Conservation (phyloP, 768 basidiomycete genomes). For the Phaeotremella skinneri region DNA sequence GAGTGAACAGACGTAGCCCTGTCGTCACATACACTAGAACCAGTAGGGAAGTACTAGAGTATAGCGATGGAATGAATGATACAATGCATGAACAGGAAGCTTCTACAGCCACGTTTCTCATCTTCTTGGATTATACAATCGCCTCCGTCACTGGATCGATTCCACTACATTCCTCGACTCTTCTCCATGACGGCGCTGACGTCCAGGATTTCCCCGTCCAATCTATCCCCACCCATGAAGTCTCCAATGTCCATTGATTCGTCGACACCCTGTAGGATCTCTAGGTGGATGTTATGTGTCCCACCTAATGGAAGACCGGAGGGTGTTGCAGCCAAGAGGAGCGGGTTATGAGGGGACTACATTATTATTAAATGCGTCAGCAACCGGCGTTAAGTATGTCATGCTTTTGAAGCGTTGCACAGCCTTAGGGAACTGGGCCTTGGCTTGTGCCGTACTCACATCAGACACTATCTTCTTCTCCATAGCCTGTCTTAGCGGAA, state of each 20-base stretch:
- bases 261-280: conserved; percentile 91
- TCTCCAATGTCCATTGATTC: conserved; percentile 75
- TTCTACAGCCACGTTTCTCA: neutral
- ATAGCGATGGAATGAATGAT: neutral
- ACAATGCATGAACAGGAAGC: conserved; percentile 6
- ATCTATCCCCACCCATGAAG: conserved; percentile 69
- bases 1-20: too few relatives aligned
- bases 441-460: too few relatives aligned
- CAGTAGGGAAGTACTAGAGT: neutral
- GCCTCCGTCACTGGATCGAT: neutral
- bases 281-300: conserved; percentile 74
- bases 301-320: conserved; percentile 46
- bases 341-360: conserved; percentile 46
- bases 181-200: conserved; percentile 40
- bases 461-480: conserved; percentile 79
- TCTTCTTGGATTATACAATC: neutral
- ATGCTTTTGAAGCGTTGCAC: neutral
- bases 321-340: conserved; percentile 28
- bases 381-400: neutral
- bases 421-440: neutral
- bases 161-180: conserved; percentile 37
- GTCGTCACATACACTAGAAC: too few relatives aligned
- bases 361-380: conserved; percentile 6
- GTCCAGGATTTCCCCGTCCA: conserved; percentile 32
- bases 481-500: conserved; percentile 87